Conservation (phyloP, 139 green algal species). For the Yamagishiella unicocca region DNA sequence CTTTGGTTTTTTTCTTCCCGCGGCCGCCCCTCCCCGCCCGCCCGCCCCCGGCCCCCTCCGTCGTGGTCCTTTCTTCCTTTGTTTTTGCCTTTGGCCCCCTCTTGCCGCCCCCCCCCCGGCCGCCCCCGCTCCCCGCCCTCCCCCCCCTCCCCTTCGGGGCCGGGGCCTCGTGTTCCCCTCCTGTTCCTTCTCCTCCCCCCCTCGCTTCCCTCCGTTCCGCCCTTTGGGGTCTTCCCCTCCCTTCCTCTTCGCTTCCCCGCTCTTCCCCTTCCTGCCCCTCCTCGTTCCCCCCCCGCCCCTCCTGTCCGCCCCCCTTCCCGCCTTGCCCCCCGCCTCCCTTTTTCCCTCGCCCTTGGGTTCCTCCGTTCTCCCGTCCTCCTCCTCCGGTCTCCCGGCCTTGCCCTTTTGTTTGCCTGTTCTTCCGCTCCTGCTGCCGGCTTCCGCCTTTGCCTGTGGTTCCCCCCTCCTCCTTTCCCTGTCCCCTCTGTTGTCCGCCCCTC, state of each 20-base stretch:
- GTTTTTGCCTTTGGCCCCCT: too few species aligned
- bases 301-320: neutral
- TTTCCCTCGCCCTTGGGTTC: neutral
- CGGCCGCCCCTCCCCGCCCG: too few species aligned
- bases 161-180: too few species aligned
- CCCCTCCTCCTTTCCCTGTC: neutral
- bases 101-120: too few species aligned
- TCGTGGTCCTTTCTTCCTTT: too few species aligned
- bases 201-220: too few species aligned
- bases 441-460: neutral
- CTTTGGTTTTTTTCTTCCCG: too few species aligned
- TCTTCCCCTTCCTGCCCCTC: neutral
- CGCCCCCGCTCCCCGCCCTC: too few species aligned
- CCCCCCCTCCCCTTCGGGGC: too few species aligned
- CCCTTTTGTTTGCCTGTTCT: neutral
- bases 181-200: too few species aligned
- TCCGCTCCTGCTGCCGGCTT: neutral
- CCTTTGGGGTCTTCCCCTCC: neutral
- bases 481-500: constrained; percentile 12
- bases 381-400: neutral
- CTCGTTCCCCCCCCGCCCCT: neutral
- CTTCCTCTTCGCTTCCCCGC: neutral
- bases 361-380: constrained; percentile 9
- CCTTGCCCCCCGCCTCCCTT: neutral
- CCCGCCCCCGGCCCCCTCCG: too few species aligned